Evolutionary conservation across 768 basidiomycete species (phyloP), one percentile per base, ranked within the genome.

Genomic region (Amanita rimosa): DNA sequence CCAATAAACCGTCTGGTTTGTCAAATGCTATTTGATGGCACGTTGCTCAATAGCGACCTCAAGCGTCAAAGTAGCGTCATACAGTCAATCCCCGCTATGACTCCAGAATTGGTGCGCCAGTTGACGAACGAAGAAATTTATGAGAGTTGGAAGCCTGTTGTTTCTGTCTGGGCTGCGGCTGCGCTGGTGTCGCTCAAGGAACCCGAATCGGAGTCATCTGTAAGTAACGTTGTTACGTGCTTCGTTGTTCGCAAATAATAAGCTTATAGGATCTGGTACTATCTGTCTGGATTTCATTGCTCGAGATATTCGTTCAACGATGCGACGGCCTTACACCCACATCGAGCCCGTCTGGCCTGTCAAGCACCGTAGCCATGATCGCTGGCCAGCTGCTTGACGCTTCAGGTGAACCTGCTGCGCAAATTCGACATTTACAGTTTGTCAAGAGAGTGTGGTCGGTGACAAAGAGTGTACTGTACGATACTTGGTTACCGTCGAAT

Each of bases 381-480:
- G 50, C 80, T 6, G 53, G 54, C 9, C 58, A 59, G 2, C 70
- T 78, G 53, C 54, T 74, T 19, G 51, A 52, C 5, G 54, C 57
- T 0, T 35, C 55, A 4, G 58, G 59, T 3, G 53, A 53, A 3
- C 37, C 48, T 4, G 53, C 57, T 3, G 56, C 48, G 3, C 74
- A 78, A 55, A 41, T 64, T 17, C 57, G 51, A 26, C 64, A 62
- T 39, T 62, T 83, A n/a, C 46, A 50, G 2, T 60, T 70, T 24
- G 61, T 76, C 9, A 57, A 59, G 39, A 69, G 67, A 44, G 60
- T 83, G 26, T 84, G 80, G 81, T 62, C 54, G 14, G 65, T 70
- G 10, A 66, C 75, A 60, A 72, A 67, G 61, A 71, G 72, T 33
- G 71, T 75, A 4, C 79, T 79, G 43, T 55, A 63, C 16, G 35